These are phyloP conservation scores for Phaeosphaeriaceae sp. DNA, from an alignment of 2,329 filamentous ascomycete genomes.

Conservation along the genomic window DNA sequence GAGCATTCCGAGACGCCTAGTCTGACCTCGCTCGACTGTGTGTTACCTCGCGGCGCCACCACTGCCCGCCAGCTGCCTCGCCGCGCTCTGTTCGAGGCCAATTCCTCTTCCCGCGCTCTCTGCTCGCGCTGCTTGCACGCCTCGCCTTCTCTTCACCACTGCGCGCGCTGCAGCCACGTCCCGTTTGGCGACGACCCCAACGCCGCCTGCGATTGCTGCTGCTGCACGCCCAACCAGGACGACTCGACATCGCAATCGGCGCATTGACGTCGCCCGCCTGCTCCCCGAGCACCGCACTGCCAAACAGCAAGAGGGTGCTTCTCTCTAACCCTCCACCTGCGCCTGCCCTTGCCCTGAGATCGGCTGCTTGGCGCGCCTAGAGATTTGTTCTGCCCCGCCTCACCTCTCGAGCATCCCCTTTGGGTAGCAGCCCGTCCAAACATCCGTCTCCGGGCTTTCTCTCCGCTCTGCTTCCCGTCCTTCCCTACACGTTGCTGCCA, in stretches of 20 bases:
- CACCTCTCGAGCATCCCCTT: slow-evolving; percentile 27
- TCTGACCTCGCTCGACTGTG: slow-evolving; percentile 26
- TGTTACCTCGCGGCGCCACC: slow-evolving; percentile 34
- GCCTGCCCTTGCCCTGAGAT: slow-evolving; percentile 39
- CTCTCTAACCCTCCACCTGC: slow-evolving; percentile 3
- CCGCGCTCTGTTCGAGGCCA: not conserved
- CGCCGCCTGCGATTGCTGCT: slow-evolving; percentile 35
- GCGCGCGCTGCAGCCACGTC: slow-evolving; percentile 45
- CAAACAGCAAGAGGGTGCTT: not conserved
- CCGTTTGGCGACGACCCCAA: slow-evolving; percentile 28
- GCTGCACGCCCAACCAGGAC: slow-evolving; percentile 30
- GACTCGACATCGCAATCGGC: slow-evolving; percentile 20
- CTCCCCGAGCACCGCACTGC: not conserved
- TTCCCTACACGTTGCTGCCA: slow-evolving; percentile 21
- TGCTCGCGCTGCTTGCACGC: slow-evolving; percentile 19
- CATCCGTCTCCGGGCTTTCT: slow-evolving; percentile 6
- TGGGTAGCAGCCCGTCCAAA: slow-evolving; percentile 19
- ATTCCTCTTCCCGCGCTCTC: slow-evolving; percentile 10
- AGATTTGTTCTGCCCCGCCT: slow-evolving; percentile 31
- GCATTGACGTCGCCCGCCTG: not conserved
- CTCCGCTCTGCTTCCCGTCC: slow-evolving; percentile 11
- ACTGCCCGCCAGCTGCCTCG: too few species aligned
- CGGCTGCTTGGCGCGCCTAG: slow-evolving; percentile 4
- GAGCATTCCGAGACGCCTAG: slow-evolving; percentile 18
- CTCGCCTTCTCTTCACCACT: slow-evolving; percentile 5